Evolutionary conservation across 2,329 filamentous ascomycete species (phyloP).

Genomic region (Juglanconis sp.): DNA sequence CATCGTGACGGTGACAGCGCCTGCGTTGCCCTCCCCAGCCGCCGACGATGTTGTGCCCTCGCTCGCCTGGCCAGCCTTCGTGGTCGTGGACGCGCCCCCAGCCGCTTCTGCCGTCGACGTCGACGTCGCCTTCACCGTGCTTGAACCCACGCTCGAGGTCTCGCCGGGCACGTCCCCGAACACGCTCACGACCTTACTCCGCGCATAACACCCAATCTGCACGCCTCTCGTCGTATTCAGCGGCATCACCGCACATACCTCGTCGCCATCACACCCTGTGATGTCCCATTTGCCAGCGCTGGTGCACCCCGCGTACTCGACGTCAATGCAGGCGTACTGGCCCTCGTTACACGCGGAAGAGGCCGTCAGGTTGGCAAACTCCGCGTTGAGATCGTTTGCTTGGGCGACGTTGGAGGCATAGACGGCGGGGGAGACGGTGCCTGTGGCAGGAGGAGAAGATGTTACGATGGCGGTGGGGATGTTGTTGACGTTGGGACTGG

Average conservation of each 20-base stretch:
- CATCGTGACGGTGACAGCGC: constrained; percentile 9
- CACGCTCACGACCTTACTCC: constrained; percentile 38
- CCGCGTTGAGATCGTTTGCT: too few species aligned
- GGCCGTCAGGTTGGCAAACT: too few species aligned
- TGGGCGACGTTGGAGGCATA: too few species aligned
- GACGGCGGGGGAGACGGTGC: constrained; percentile 25
- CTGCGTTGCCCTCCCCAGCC: neutral
- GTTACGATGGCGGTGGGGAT: neutral
- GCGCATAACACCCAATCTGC: constrained; percentile 45
- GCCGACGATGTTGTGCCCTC: neutral
- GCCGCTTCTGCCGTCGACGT: neutral
- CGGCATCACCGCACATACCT: too few species aligned
- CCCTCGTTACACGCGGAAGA: too few species aligned
- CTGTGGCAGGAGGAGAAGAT: neutral
- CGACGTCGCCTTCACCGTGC: neutral
- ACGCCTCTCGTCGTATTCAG: constrained; percentile 47
- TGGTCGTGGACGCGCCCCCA: neutral
- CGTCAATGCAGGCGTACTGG: too few species aligned
- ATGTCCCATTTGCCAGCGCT: too few species aligned
- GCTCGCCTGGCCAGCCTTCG: neutral
- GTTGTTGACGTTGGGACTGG: neutral
- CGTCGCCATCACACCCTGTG: too few species aligned
- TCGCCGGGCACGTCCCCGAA: constrained; percentile 31
- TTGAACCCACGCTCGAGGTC: neutral
- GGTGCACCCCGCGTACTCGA: too few species aligned